These are phyloP conservation scores for Forsythia suspensa DNA, from an alignment of 257 asterid species.

Conservation along the genomic window DNA sequence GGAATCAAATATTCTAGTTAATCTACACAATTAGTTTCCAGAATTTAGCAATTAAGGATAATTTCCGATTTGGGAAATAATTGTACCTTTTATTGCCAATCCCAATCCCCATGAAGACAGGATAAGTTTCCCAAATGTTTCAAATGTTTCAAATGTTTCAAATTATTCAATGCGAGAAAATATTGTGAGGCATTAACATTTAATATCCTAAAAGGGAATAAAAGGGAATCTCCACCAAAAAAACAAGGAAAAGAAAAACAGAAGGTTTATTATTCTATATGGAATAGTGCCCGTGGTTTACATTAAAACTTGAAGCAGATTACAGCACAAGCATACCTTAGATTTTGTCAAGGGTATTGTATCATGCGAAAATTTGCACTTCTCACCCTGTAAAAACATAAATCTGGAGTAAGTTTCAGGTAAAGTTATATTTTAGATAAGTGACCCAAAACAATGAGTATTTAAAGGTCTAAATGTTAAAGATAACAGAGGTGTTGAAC, in stretches of 20 bases:
- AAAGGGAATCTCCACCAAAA: not conserved
- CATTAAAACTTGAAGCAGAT: not conserved
- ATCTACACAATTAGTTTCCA: not conserved
- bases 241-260: not conserved
- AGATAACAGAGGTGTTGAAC: constrained; percentile 10
- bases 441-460: constrained; percentile 2
- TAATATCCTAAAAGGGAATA: not conserved
- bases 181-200: not conserved
- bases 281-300: not conserved
- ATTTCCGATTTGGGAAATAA: not conserved
- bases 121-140: not conserved
- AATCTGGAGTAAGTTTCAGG: constrained; percentile 8
- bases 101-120: not conserved
- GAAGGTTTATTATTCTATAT: not conserved
- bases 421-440: constrained; percentile 12
- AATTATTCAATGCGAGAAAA: not conserved
- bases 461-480: constrained; percentile 15
- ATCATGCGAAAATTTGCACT: constrained; percentile 96
- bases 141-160: too few relatives aligned
- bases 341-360: constrained; percentile 81
- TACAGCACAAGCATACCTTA: constrained; percentile 47
- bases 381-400: constrained; percentile 65
- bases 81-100: too few relatives aligned
- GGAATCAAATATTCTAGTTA: not conserved
- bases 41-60: not conserved